Base-by-base conservation (phyloP, 2,329 filamentous ascomycete species). In the Arthrobotrys megalospora region DNA sequence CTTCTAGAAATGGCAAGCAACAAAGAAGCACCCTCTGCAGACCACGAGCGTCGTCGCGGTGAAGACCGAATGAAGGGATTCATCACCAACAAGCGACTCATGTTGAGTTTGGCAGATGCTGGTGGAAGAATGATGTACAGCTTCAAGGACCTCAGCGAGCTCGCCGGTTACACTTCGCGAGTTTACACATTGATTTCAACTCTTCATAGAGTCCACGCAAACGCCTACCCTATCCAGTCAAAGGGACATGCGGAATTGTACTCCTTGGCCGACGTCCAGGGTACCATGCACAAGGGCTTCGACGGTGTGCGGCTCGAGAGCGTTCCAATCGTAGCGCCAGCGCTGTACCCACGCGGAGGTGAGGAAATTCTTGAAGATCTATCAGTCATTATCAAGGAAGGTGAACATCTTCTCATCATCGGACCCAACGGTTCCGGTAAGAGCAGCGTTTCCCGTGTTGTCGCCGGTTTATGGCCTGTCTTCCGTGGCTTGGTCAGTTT, bases 101-200 rank as follows among this genome's bases (percentile, higher is more conserved):
- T 99, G 96, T 89, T 99, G 36, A 98, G 95, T 14, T 89, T 99
- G 43, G 96, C 96, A 8, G 96, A 99, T 85, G 96, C 96, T 1
- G 96, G 96, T 76, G 95, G 95, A 28, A 90, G 96, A 55, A 97
- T 99, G 93, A 99, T 99, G 96, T 99, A 99, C 86, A 96, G 93
- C 79, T 97, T 99, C 87, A 99, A 99, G 63, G 96, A 99, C 83
- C 89, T 99, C 41, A 94, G 94, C 0, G 96, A 99, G 84, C 87
- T 99, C 38, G 96, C 96, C 4, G 96, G 96, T 21, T 96, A 98
- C 85, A 99, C 96, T 0, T 97, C 93, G 75, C 91, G 96, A 52
- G 94, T 99, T 11, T 99, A 97, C 86, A 96, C 94, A 10, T 88
- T 99, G 47, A 96, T 99, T 82, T 95, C 94, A 52, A 97, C 96